These are phyloP conservation scores for Boletus sensibilis DNA, from an alignment of 768 basidiomycete genomes.

Conservation along the genomic window DNA sequence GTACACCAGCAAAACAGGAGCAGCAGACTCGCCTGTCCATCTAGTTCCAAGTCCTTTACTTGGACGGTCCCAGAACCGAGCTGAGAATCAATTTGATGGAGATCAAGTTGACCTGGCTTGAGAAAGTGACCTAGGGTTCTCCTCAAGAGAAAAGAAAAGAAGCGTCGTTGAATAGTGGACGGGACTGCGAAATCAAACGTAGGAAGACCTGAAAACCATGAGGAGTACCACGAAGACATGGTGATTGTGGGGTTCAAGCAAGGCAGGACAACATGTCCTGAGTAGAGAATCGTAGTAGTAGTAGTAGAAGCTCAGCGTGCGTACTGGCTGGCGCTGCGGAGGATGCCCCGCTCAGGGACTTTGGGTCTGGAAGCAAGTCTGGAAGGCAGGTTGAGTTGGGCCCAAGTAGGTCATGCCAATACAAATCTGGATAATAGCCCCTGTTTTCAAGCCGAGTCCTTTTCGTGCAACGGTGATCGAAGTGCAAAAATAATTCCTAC, in stretches of 20 bases:
- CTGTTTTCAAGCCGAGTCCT: conserved; percentile 7
- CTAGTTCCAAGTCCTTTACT: conserved; percentile 78
- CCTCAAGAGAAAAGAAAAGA: conserved; percentile 87
- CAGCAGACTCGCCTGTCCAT: conserved; percentile 59
- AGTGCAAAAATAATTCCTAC: background rate
- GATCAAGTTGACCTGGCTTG: conserved; percentile 86
- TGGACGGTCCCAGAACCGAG: conserved; percentile 90
- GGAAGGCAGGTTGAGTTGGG: background rate
- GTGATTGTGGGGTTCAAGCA: conserved; percentile 12
- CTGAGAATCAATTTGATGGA: conserved; percentile 85
- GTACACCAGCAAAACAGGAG: conserved; percentile 3
- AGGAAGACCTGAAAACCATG: conserved; percentile 54
- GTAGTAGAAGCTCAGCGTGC: background rate
- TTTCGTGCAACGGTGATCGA: background rate
- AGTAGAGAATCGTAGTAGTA: background rate
- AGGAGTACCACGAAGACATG: conserved; percentile 59
- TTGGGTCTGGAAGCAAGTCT: conserved; percentile 2
- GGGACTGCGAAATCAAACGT: conserved; percentile 66
- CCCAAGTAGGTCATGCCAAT: background rate
- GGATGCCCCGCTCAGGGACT: conserved; percentile 5
- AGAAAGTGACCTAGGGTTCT: conserved; percentile 82
- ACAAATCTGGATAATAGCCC: conserved; percentile 24
- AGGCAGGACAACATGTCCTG: conserved; percentile 16
- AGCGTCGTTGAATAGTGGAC: conserved; percentile 76
- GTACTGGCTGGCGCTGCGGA: conserved; percentile 1